Conservation (phyloP, 176 grass and related monocot genomes). For the Thinopyrum elongatum region DNA sequence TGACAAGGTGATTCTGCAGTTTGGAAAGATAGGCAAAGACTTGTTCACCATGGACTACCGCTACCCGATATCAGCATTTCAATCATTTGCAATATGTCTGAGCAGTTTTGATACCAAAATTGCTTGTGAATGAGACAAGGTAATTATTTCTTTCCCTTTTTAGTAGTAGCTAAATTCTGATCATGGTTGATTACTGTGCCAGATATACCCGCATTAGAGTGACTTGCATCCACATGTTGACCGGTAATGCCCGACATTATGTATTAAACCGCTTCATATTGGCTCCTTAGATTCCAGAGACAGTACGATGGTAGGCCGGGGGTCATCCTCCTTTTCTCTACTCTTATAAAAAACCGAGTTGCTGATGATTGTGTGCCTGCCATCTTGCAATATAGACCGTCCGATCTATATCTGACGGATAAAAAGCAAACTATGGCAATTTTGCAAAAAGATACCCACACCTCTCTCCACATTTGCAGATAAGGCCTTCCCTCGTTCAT, state of each 20-base stretch:
- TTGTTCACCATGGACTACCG: slow-evolving; percentile 97
- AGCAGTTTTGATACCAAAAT: slow-evolving; percentile 99
- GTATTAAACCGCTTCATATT: neutral
- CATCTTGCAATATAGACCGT: too few relatives aligned
- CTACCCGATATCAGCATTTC: slow-evolving; percentile 93
- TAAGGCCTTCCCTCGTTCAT: too few relatives aligned
- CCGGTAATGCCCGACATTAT: neutral
- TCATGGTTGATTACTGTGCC: neutral
- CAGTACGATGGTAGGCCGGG: too few relatives aligned
- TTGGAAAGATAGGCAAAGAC: slow-evolving; percentile 95
- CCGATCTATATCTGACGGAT: too few relatives aligned
- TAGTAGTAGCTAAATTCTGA: neutral
- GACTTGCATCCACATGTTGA: neutral
- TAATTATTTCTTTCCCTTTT: slow-evolving; percentile 15
- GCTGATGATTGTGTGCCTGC: too few relatives aligned
- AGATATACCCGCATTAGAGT: neutral
- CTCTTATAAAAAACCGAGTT: too few relatives aligned
- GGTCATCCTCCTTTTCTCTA: too few relatives aligned
- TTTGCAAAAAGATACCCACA: too few relatives aligned
- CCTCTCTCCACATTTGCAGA: too few relatives aligned
- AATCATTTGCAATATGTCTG: slow-evolving; percentile 92
- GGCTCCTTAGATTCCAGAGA: neutral
- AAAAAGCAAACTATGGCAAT: too few relatives aligned
- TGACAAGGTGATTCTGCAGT: slow-evolving; percentile 89
- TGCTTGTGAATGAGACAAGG: slow-evolving; percentile 84